Base-by-base conservation (phyloP, 2,329 filamentous ascomycete genomes). In the Clonostachys rosea region DNA sequence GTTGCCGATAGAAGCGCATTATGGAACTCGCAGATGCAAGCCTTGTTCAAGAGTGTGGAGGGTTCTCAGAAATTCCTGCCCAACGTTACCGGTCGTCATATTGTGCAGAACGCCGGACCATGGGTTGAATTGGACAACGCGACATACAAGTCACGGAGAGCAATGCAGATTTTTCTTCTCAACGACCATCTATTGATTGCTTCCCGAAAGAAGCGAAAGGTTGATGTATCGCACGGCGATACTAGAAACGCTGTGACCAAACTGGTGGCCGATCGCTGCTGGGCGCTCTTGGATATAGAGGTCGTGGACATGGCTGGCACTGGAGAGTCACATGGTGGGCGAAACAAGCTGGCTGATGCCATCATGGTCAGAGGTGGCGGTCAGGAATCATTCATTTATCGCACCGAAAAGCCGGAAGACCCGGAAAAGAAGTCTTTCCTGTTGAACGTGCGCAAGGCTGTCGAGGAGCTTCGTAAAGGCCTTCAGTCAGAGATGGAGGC, bases 51-150 rank as follows among this genome's bases (percentile, higher is more conserved):
- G 70, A 89, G 87, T 40, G 89, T 99, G n/a, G 94, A 97, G 65
- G 92, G 92, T 2, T 96, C 91, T 10, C 94, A 99, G 60, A 97
- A 97, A 64, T 99, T 95, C 60, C 73, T 99, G 11, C 94, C 94
- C 13, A 94, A 91, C 47, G 79, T 91, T 17, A 83, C 88, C 17
- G 92, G 91, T n/a, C 85, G 94, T 37, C 95, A 96, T 63, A 91
- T 99, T 42, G 83, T 97, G 3, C 85, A 95, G 64, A 92, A 97
- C 65, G 95, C 91, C 5, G 87, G 89, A 2, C 81, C 87, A 43
- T 99, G 94, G 94, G 88, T 97, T 49, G 92, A 99, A 69, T 75
- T 99, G 51, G 95, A 99, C 67, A 95, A 94, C 53, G 94, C 94
- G 11, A 99, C 94, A 0, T 97, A 95, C 84, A 96, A 96, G 67